Percentiles rank a stretch among this genome's conserved stretches.
These are phyloP conservation scores for Monosporozyma yasuniensis DNA, from an alignment of 805 yeast genomes.

Conservation along the genomic window DNA sequence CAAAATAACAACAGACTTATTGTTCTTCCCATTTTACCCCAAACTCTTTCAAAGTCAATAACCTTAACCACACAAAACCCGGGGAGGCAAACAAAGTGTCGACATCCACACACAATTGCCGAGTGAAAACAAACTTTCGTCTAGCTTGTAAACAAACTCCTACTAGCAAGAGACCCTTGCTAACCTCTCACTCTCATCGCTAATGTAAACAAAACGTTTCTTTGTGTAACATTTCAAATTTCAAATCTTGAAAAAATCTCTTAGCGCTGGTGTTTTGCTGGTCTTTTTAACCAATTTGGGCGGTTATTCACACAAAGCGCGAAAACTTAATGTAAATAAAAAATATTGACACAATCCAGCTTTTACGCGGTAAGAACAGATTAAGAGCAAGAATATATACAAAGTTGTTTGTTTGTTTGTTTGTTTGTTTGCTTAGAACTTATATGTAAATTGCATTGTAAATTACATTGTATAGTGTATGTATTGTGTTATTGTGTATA, in stretches of 20 bases:
- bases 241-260: not conserved
- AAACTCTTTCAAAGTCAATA: not conserved
- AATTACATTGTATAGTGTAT: too few species aligned
- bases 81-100: not conserved
- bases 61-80: not conserved
- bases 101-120: not conserved
- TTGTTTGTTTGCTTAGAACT: too few species aligned
- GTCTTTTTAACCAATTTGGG: not conserved
- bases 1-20: not conserved
- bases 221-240: not conserved
- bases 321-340: not conserved
- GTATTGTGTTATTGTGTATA: not conserved
- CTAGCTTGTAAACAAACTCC: not conserved
- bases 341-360: not conserved
- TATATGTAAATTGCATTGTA: too few species aligned
- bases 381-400: not conserved
- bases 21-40: not conserved
- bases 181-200: not conserved
- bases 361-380: not conserved
- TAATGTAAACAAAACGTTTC: not conserved
- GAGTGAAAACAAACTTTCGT: not conserved
- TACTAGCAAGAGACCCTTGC: too few species aligned
- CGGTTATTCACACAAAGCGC: too few species aligned
- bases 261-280: slow-evolving; percentile 1
- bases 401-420: too few species aligned